Evolutionary conservation across 108 stramenopile species (phyloP).

Genomic region (Skeletonema menzelii): DNA sequence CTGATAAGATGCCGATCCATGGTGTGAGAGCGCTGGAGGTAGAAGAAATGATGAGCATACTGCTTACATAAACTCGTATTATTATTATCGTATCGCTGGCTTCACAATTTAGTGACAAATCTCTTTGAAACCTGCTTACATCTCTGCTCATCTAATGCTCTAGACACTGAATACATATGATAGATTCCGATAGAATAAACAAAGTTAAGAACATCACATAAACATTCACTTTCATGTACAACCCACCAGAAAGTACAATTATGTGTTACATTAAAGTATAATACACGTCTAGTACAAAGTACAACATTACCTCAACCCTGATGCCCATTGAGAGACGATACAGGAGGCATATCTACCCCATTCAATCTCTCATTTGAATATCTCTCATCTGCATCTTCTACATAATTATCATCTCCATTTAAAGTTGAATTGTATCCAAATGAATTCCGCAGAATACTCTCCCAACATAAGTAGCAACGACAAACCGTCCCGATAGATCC

Average conservation of each 20-base stretch:
- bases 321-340: background rate
- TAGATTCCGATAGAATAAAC: no score
- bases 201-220: no score
- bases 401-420: background rate
- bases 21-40: background rate
- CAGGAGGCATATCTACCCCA: background rate
- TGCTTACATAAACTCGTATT: no score
- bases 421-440: background rate
- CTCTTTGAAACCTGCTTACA: no score
- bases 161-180: no score
- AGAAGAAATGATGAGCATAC: background rate
- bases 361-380: background rate
- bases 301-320: background rate
- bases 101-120: no score
- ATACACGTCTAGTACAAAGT: no score
- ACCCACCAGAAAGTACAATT: no score
- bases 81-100: no score
- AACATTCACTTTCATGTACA: no score
- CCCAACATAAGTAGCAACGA: slow-evolving; percentile 3
- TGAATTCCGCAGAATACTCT: background rate
- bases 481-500: background rate
- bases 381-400: background rate
- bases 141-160: no score
- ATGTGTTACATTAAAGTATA: no score
- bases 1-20: background rate